Base-by-base conservation (phyloP, 2,329 filamentous ascomycete species). In the Colletotrichum agaves region DNA sequence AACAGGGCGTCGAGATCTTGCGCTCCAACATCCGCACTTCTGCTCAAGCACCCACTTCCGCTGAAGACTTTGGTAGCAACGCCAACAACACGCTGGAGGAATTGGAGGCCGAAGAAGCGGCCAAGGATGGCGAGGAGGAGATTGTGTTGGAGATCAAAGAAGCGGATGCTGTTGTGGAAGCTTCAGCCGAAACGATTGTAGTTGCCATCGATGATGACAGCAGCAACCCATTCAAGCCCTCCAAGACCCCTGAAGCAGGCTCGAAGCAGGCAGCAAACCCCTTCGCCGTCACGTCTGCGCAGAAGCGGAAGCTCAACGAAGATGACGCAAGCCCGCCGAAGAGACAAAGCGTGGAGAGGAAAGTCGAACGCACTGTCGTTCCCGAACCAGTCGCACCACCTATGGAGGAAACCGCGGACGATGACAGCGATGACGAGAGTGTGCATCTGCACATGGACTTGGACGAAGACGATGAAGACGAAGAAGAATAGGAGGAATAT, bases 1-100 rank as follows among this genome's bases (percentile, higher is more conserved):
- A 90, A 56, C 82, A 87, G 63, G 86, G 85, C 15, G 87, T 96
- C 1, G 94, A 98, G 78, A 85, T 91, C 10, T 77, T 98, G 63
- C 82, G 87, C 50, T 86, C 84, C 72, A 88, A 87, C 70, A 80
- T 93, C 21, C 81, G 85, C 8, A 78, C 80, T 70, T 72, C 57
- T 70, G 75, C 61, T 12, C 69, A 69, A 41, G 57, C 41, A 0
- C 50, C 66, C 0, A 17, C 62, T 1, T 19, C 57, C 11, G 62
- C 17, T 23, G 46, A 61, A 13, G 65, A 60, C 3, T 58, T 58
- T 17, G 57, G 43, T n/a, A 55, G 46, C 19, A 31, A 61, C 47
- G 66, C 69, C n/a, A 50, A 41, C 21, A 69, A 62, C 3, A 69
- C 68, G 4, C 71, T 74, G 12, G 71, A 73, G 27, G 75, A 75